Conservation (phyloP, 441 rosid species). For the Breynia disticha region DNA sequence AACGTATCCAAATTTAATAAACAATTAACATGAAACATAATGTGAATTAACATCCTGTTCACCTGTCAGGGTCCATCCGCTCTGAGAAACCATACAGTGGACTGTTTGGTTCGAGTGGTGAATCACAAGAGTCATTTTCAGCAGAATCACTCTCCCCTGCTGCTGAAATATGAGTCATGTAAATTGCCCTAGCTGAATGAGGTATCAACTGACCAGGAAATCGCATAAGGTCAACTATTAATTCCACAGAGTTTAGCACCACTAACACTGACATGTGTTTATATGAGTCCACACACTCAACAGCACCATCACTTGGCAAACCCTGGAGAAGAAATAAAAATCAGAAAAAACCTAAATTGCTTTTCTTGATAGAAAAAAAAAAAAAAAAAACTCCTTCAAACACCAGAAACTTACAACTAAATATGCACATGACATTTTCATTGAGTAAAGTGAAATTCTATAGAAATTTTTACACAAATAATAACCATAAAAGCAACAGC, state of each 20-base stretch:
- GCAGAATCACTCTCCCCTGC: conserved; percentile 99
- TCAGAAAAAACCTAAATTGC: not conserved
- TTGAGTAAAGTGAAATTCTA: too few species aligned
- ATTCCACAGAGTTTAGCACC: conserved; percentile 78
- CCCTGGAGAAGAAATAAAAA: conserved; percentile 39
- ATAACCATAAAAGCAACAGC: too few species aligned
- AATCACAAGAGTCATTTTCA: conserved; percentile 99
- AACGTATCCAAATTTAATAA: not conserved
- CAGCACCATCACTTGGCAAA: conserved; percentile 80
- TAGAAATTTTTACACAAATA: too few species aligned
- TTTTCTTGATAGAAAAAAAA: not conserved
- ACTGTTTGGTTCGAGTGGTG: conserved; percentile 98
- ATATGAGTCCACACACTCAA: conserved; percentile 67
- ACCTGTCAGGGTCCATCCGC: conserved; percentile 83
- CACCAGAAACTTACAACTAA: too few species aligned
- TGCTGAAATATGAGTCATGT: conserved; percentile 91
- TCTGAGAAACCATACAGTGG: conserved; percentile 88
- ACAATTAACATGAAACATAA: conserved; percentile 1
- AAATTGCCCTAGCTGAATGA: conserved; percentile 72
- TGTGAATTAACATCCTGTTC: conserved; percentile 15
- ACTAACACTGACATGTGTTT: conserved; percentile 94
- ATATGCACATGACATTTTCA: too few species aligned
- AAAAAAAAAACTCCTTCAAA: too few species aligned
- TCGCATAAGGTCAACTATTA: conserved; percentile 94
- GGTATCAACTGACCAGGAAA: conserved; percentile 95